These are phyloP conservation scores for Mycena vitilis DNA, from an alignment of 768 basidiomycete genomes.

Conservation along the genomic window DNA sequence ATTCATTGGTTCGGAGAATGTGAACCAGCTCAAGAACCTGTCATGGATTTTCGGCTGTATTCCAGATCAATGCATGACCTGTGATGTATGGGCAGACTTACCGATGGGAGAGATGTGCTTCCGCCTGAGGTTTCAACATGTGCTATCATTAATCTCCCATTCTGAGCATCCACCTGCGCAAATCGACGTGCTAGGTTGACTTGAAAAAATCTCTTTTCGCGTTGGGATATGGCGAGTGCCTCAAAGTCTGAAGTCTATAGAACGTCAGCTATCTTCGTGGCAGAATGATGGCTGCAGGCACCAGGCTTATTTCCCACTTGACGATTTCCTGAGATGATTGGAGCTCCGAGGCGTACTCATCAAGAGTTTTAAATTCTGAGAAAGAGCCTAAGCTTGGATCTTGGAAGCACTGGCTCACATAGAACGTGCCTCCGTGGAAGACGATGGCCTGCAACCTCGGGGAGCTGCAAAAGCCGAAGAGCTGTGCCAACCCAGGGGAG, in stretches of 20 bases:
- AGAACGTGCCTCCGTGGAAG: slow-evolving; percentile 8
- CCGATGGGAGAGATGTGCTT: too few species aligned
- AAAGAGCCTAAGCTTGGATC: too few species aligned
- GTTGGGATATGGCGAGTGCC: neutral
- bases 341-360: slow-evolving; percentile 1
- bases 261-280: too few species aligned
- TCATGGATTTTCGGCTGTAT: too few species aligned
- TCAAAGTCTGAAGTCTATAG: too few species aligned
- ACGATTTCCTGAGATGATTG: neutral
- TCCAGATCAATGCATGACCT: too few species aligned
- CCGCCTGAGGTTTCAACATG: neutral
- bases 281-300: neutral
- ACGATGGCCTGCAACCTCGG: neutral
- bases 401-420: neutral
- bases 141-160: neutral
- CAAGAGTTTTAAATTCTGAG: slow-evolving; percentile 10
- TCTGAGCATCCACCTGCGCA: neutral
- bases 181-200: neutral
- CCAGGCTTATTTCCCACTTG: slow-evolving; percentile 3
- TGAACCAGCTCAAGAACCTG: too few species aligned
- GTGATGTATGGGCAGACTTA: too few species aligned
- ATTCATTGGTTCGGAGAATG: too few species aligned
- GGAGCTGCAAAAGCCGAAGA: neutral
- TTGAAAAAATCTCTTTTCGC: neutral
- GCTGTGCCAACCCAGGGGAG: neutral